Evolutionary conservation across 169 alveolate genomes (phyloP).

Genomic region (Plasmodium coatneyi): DNA sequence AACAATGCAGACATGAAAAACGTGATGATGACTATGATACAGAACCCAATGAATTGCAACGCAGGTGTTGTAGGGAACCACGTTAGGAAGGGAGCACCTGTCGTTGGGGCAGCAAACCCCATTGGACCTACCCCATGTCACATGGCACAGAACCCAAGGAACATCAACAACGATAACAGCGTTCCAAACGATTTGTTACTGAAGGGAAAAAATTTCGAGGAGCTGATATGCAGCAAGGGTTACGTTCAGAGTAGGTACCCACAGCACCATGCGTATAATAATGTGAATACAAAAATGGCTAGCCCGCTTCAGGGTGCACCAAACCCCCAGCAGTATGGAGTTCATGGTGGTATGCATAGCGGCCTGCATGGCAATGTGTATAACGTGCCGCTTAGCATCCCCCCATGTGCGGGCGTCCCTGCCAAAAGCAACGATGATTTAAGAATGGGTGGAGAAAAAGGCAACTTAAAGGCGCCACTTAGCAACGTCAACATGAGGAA

Average conservation of each 20-base stretch:
- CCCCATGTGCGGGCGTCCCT: neutral
- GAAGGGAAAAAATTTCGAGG: neutral
- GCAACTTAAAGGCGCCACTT: neutral
- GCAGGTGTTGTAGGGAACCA: neutral
- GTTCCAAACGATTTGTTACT: neutral
- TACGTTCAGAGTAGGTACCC: neutral
- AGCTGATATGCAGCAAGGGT: neutral
- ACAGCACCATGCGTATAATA: neutral
- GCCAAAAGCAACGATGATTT: slow-evolving; percentile 1
- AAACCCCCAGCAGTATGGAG: neutral
- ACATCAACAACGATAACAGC: neutral
- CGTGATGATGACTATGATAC: neutral
- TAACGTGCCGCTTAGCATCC: neutral
- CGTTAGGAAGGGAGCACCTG: neutral
- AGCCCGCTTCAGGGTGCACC: neutral
- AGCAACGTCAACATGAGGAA: neutral
- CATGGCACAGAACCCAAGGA: neutral
- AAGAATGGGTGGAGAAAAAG: neutral
- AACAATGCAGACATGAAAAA: neutral
- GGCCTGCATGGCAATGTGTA: neutral
- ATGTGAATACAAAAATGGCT: neutral
- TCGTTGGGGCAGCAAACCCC: neutral
- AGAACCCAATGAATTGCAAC: neutral
- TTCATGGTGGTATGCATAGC: neutral
- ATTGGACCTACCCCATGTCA: neutral